Base-by-base conservation (phyloP, 345 rosid species). In the Salix koriyanagi region DNA sequence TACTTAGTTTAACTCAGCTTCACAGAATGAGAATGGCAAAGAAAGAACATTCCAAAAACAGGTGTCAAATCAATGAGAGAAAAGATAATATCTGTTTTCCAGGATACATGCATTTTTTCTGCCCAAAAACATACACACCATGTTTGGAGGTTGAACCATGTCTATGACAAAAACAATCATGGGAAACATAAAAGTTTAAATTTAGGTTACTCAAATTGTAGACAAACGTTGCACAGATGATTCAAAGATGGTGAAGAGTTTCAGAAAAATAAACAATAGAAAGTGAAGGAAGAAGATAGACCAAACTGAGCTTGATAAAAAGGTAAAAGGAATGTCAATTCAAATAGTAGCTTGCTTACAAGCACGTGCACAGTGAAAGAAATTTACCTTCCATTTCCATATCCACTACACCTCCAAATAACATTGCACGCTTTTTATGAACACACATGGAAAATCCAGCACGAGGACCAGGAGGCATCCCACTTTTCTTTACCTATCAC, bases 391-490 rank as follows among this genome's bases (percentile, higher is more conserved):
- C 85, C 90, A 90, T 89, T 86, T 95, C 99, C 97, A 88, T 89
- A 83, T 95, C 97, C 19, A 93, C 97, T 7, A 95, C 99, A 66
- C 99, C 99, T 7, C 99, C 99, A 80, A 91, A 93, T 60, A 95
- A 84, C 87, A 95, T 70, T 83, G 97, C 97, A 74, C 97, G 97
- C 84, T 90, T 95, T 85, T 95, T 93, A 84, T 95, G 97, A 81
- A 95, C 93, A 85, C 96, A 91, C 85, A 91, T 86, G 1, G 97
- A 88, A 88, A 93, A 91, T 26, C 97, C 96, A 65, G 97, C 99
- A 76, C 97, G 96, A 73, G 97, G 92, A 30, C 97, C 91, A 56
- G 97, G 99, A 85, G 94, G 96, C 96, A 95, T 93, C 85, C 99
- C 99, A 74, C 83, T 91, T 84, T 91, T 91, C 87, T 93, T 95